Percentiles rank a stretch among this genome's conserved stretches.
These are phyloP conservation scores for Suhomyces xylopsoci DNA, from an alignment of 805 yeast species.

Conservation along the genomic window DNA sequence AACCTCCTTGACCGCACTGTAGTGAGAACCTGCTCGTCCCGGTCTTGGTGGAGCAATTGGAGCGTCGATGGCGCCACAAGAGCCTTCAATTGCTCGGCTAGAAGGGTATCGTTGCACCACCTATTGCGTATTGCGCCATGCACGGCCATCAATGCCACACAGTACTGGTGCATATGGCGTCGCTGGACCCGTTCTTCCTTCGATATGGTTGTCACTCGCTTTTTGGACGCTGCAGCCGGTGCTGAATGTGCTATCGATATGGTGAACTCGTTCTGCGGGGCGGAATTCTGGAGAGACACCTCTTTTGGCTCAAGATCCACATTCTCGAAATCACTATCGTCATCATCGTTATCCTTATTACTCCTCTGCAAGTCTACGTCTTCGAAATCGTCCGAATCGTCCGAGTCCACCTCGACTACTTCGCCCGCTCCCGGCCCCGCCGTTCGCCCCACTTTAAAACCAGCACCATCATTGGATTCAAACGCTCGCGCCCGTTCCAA, in stretches of 20 bases:
- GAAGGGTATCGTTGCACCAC: slow-evolving; percentile 60
- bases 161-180: slow-evolving; percentile 53
- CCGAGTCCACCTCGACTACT: background rate
- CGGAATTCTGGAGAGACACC: background rate
- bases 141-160: slow-evolving; percentile 54
- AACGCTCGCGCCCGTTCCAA: background rate
- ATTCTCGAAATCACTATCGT: slow-evolving; percentile 25
- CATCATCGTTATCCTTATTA: slow-evolving; percentile 12
- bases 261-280: slow-evolving; percentile 4
- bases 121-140: slow-evolving; percentile 69
- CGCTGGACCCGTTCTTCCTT: slow-evolving; percentile 57
- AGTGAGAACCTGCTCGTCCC: slow-evolving; percentile 10
- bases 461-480: slow-evolving; percentile 3
- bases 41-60: slow-evolving; percentile 31
- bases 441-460: background rate
- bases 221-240: slow-evolving; percentile 12
- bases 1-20: slow-evolving; percentile 60
- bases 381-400: slow-evolving; percentile 33
- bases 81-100: slow-evolving; percentile 41
- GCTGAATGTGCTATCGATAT: slow-evolving; percentile 11
- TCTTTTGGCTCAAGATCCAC: slow-evolving; percentile 12
- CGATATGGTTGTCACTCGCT: slow-evolving; percentile 37
- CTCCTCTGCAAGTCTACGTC: slow-evolving; percentile 21
- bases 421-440: background rate
- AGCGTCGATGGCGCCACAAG: slow-evolving; percentile 48